Base-by-base conservation (phyloP, 1,139 yeast genomes). In the Scheffersomyces parashehatae region DNA sequence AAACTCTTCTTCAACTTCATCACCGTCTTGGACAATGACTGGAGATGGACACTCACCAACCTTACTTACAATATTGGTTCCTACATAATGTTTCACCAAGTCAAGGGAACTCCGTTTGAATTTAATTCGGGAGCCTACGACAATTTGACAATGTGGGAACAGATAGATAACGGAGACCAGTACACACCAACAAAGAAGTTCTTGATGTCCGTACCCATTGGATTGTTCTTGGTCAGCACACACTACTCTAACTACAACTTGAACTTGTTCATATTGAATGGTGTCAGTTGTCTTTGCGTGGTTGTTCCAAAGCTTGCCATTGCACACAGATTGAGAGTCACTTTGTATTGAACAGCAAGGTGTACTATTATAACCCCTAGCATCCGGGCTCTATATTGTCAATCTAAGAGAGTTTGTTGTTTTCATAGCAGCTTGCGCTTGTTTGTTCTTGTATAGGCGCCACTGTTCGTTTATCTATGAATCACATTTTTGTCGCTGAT, bases 61-160 rank as follows among this genome's bases (percentile, higher is more conserved):
- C 79, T 87, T 48, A 84, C 95, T 5, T 93, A 93, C 62, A 93
- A 88, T 47, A 80, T 88, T 52, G 98, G 98, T 3, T 85, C 95
- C 3, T 91, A 90, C 62, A 82, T 93, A 53, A 93, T 93, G 98
- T 93, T 93, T 65, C 99, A 93, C 65, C 87, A 88, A 63, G 89
- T 93, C 40, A 93, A 91, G 59, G 99, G 99, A 29, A 89, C 96
- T 3, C 99, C 99, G 1, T 93, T 93, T 64, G 99, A 93, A 55
- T 90, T 91, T 70, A 93, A 91, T 62, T 85, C 89, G 33, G 99
- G 99, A 36, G 98, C 98, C 0, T 93, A 87, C 65, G 99, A 93
- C 64, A 85, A 89, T 60, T 77, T 93, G 56, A 93, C 97, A 28
- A 88, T 93, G 97, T 93, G 99, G 99, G 99, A 93, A 67, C 99